Base-by-base conservation (phyloP, 495 filamentous ascomycete genomes). In the Astrothelium macrocarpum region DNA sequence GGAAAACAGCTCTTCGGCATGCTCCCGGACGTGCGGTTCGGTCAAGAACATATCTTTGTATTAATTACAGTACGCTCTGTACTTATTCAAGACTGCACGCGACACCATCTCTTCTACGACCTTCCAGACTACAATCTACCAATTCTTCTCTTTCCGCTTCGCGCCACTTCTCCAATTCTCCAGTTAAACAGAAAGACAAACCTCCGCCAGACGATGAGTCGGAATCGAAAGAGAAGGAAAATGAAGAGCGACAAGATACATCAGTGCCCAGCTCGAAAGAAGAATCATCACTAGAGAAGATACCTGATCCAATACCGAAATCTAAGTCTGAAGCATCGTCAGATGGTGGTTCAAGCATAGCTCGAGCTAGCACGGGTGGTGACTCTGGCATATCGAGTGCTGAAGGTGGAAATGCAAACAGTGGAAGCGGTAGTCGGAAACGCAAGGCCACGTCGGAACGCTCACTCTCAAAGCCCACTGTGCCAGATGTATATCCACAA, bases 401-500 rank as follows among this genome's bases (percentile, higher is more conserved):
- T 16, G 49, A 56, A 56, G 49, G 49, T 9, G 49, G 49, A 7
- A 56, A 10, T 25, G 20, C 20, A 26, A 60, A 23, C 49, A 74
- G 79, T 31, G 75, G 78, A 45, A 80, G 80, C 43, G 81, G 82
- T 58, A 85, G 89, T 56, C 82, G 87, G 70, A 91, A 87, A 71
- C 71, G 72, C 32, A 71, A 73, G 39, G 72, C 79, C 25, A 78
- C 81, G 32, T 76, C 82, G 25, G 89, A 94, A 39, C 85, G 85
- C 69, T 86, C 88, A 25, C 76, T 97, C 56, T 84, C 90, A 71
- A 97, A 96, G 76, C 88, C 91, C 2, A 80, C 85, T 0, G 86
- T 97, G 4, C 95, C 95, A 25, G 95, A 97, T 59, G 86, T 97
- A 42, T 99, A 99, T 73, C 94, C 95, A 25, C 93, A 97, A 71